These are phyloP conservation scores for Xylariaceae sp. DNA, from an alignment of 2,329 filamentous ascomycete genomes.

Conservation along the genomic window DNA sequence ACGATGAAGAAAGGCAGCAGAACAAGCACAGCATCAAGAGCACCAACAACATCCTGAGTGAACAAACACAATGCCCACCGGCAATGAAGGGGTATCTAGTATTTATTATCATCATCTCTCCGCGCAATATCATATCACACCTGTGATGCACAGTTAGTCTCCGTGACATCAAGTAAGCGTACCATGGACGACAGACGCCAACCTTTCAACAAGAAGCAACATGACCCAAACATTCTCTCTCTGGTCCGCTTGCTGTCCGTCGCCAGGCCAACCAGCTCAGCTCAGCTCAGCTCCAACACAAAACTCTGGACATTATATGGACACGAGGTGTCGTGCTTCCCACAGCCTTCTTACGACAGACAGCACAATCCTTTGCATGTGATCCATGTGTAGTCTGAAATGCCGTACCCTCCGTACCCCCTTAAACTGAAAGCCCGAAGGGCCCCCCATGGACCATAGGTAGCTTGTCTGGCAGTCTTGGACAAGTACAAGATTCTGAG, in stretches of 20 bases:
- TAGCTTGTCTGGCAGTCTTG: not conserved
- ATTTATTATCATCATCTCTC: constrained; percentile 12
- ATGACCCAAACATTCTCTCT: constrained; percentile 10
- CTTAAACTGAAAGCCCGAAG: not conserved
- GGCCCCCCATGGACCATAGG: not conserved
- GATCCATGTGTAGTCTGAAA: not conserved
- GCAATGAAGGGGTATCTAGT: constrained; percentile 15
- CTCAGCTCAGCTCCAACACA: not conserved
- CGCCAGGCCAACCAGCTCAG: not conserved
- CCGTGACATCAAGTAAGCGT: not conserved
- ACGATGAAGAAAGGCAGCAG: not conserved
- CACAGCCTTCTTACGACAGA: not conserved
- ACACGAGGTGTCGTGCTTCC: not conserved
- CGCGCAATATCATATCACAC: constrained; percentile 9
- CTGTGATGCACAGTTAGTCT: constrained; percentile 9
- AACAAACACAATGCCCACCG: constrained; percentile 4
- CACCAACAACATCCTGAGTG: not conserved
- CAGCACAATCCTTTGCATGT: not conserved
- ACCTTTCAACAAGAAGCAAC: constrained; percentile 15
- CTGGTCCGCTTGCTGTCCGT: constrained; percentile 2
- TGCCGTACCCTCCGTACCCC: not conserved
- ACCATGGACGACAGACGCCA: constrained; percentile 8
- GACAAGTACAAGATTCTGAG: not conserved
- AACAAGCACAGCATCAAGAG: constrained; percentile 1
- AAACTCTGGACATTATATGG: not conserved